Conservation (phyloP, 306 rosid genomes). For the Comarum palustre region DNA sequence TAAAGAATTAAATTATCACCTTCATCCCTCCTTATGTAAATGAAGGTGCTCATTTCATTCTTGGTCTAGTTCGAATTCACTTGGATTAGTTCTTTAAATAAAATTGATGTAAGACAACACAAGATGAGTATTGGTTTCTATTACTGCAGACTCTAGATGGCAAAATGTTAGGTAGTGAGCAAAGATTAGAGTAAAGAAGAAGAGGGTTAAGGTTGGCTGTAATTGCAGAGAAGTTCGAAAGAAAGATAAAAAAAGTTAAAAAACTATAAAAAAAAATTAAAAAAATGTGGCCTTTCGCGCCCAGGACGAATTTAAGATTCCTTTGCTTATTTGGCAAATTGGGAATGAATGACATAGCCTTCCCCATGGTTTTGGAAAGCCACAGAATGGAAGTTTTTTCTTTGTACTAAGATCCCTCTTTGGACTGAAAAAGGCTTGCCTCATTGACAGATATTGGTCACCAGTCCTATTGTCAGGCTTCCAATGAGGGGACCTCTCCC, state of each 20-base stretch:
- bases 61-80: neutral
- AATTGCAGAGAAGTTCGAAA: neutral
- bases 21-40: neutral
- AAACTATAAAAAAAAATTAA: too few relatives aligned
- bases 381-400: neutral
- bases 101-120: constrained; percentile 2
- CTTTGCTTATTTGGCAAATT: neutral
- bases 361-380: neutral
- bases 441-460: neutral
- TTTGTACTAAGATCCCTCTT: neutral
- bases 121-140: neutral
- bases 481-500: neutral
- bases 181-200: neutral
- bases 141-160: neutral
- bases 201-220: neutral
- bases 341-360: neutral
- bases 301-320: neutral
- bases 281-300: neutral
- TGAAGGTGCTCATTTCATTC: neutral
- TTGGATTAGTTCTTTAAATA: neutral
- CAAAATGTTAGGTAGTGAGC: too few relatives aligned
- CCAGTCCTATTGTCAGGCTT: neutral
- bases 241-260: neutral
- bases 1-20: neutral
- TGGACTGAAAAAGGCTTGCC: neutral